Conservation (phyloP, 192 early-diverging fungal genomes). For the Podila minutissima region DNA sequence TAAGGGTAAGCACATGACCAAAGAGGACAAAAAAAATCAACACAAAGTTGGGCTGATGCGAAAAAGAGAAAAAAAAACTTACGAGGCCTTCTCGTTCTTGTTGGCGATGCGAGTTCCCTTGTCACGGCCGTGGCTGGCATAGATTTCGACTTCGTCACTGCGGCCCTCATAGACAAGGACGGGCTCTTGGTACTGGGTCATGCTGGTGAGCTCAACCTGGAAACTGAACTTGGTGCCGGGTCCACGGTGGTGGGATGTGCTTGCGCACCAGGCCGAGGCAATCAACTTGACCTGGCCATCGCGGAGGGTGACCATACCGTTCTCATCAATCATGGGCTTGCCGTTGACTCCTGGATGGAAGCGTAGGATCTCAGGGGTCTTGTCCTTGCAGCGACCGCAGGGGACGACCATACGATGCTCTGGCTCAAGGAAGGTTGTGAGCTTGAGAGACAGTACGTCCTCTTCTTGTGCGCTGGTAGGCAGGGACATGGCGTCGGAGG, state of each 20-base stretch:
- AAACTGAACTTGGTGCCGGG: constrained; percentile 53
- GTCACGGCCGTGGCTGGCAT: constrained; percentile 50
- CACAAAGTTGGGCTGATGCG: too few species aligned
- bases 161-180: constrained; percentile 38
- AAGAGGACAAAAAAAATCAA: too few species aligned
- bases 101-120: constrained; percentile 33
- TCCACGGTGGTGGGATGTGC: constrained; percentile 48
- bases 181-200: constrained; percentile 30
- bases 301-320: constrained; percentile 46
- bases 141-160: constrained; percentile 50
- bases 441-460: constrained; percentile 42
- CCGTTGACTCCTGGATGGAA: constrained; percentile 51
- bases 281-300: constrained; percentile 49
- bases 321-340: constrained; percentile 53
- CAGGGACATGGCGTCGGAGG: constrained; percentile 24
- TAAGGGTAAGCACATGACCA: not conserved
- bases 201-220: constrained; percentile 45
- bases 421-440: constrained; percentile 44
- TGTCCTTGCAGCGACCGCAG: constrained; percentile 50
- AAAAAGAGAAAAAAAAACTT: not conserved
- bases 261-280: constrained; percentile 50
- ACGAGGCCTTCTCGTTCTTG: constrained; percentile 33
- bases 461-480: constrained; percentile 52
- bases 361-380: constrained; percentile 45
- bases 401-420: constrained; percentile 47